These are phyloP conservation scores for Kluyveromyces marxianus DNA, from an alignment of 1,139 yeast genomes.

Conservation along the genomic window DNA sequence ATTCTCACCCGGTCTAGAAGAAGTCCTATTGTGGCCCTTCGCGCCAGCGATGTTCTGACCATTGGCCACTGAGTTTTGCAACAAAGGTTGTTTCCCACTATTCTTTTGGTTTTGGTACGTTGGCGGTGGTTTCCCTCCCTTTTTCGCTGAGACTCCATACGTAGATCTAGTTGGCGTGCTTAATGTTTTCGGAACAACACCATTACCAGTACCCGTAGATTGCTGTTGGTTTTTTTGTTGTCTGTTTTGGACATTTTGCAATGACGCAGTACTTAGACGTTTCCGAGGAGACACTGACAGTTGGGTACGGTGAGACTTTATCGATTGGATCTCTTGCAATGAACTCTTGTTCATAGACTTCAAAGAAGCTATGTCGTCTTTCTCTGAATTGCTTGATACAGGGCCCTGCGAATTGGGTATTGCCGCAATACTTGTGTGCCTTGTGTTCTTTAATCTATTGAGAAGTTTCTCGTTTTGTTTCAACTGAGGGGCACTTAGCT, in stretches of 20 bases:
- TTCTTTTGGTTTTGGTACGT: background rate
- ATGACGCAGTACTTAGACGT: constrained; percentile 18
- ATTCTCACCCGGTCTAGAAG: constrained; percentile 9
- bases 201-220: background rate
- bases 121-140: background rate
- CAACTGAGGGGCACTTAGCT: constrained; percentile 28
- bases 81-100: background rate
- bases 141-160: constrained; percentile 19
- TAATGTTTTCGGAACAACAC: background rate
- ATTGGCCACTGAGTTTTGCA: background rate
- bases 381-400: constrained; percentile 1
- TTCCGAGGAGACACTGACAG: constrained; percentile 23
- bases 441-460: constrained; percentile 25
- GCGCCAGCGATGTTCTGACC: background rate
- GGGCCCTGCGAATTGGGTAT: constrained; percentile 13
- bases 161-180: constrained; percentile 2
- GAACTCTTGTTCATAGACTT: constrained; percentile 13
- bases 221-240: constrained; percentile 3
- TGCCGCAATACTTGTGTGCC: constrained; percentile 30
- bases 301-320: constrained; percentile 20
- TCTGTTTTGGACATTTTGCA: constrained; percentile 11
- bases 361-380: constrained; percentile 20
- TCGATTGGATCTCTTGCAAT: constrained; percentile 20
- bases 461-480: constrained; percentile 24
- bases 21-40: background rate